Evolutionary conservation across 2,329 filamentous ascomycete species (phyloP), one percentile per base, ranked within the genome.

Genomic region (Fusarium agapanthi): DNA sequence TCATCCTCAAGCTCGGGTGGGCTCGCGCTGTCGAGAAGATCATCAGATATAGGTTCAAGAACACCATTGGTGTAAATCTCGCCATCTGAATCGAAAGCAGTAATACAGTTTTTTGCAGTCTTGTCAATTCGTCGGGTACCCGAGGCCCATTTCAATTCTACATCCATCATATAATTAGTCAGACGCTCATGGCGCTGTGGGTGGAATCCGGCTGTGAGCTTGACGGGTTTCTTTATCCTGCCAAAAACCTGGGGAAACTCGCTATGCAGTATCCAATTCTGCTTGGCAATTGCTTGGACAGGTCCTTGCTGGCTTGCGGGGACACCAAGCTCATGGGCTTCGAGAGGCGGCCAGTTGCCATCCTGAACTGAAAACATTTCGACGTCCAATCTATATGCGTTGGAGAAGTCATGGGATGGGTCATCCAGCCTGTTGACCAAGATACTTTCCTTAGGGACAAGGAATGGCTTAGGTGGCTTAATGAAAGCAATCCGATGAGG

Each of bases 351-450:
- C 88, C 88, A 90, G 41, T 81, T 81, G 16, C 81, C 79, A 60
- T 84, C 83, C 48, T 84, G 84, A 11, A 84, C 84, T 14, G 87
- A 85, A 74, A 88, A 86, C 22, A 90, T 79, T 74, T 90, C 87
- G 43, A 89, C 79, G 26, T 82, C 80, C 20, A 90, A 77, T 64
- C 83, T 81, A 76, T 90, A 90, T 28, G 80, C 79, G 55, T 87
- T 83, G 35, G 84, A 86, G 43, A 88, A 79, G 66, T 84, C 84
- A 72, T 86, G 86, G 10, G 82, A 80, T 37, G 80, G 79, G 30
- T 86, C 84, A 53, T 88, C 85, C 54, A 82, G 81, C 47, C 85
- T 81, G 69, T 86, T 83, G 57, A 89, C 79, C 34, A 83, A 82
- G 41, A 90, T 84, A 69, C 85, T 87, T 32, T 88, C 85, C 38